Percentiles rank a stretch among this genome's conserved stretches.
Evolutionary conservation across 2,329 filamentous ascomycete species (phyloP).

Genomic region (Sporothrix curviconia): DNA sequence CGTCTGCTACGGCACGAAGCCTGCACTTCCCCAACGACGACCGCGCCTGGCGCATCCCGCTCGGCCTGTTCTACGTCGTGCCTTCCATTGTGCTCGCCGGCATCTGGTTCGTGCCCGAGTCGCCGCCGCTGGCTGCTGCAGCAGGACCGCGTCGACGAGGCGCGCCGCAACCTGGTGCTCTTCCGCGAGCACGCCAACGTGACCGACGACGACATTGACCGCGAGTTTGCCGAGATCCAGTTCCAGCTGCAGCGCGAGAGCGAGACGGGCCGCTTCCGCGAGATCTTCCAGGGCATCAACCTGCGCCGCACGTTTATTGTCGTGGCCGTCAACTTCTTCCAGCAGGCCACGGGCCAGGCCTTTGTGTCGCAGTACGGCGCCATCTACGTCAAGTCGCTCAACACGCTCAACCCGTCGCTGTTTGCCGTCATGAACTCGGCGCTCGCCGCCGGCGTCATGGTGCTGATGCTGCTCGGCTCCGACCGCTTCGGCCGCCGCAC

Average conservation of each 20-base stretch:
- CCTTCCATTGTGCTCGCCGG: not conserved
- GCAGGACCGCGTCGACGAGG: slow-evolving; percentile 8
- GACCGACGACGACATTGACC: slow-evolving; percentile 17
- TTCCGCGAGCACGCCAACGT: slow-evolving; percentile 13
- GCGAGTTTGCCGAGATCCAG: slow-evolving; percentile 14
- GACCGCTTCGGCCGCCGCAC: slow-evolving; percentile 4
- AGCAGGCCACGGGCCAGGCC: slow-evolving; percentile 13
- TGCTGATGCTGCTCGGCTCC: not conserved
- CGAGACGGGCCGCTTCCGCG: not conserved
- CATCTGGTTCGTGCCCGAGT: slow-evolving; percentile 15
- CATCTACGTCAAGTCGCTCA: slow-evolving; percentile 7
- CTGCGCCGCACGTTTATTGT: slow-evolving; percentile 8
- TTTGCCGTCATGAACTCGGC: slow-evolving; percentile 8
- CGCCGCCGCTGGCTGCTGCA: slow-evolving; percentile 15
- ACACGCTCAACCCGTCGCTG: slow-evolving; percentile 4
- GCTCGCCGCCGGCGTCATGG: not conserved
- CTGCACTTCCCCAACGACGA: slow-evolving; percentile 23
- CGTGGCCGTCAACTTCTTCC: slow-evolving; percentile 8
- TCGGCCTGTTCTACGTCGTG: slow-evolving; percentile 24
- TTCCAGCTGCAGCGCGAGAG: not conserved
- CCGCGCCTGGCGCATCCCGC: slow-evolving; percentile 29
- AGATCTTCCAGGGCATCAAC: slow-evolving; percentile 10
- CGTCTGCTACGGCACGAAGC: slow-evolving; percentile 27
- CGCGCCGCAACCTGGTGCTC: not conserved
- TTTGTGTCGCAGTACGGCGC: slow-evolving; percentile 12